Conservation (phyloP, 2,329 filamentous ascomycete genomes). For the Akanthomyces lecanii region DNA sequence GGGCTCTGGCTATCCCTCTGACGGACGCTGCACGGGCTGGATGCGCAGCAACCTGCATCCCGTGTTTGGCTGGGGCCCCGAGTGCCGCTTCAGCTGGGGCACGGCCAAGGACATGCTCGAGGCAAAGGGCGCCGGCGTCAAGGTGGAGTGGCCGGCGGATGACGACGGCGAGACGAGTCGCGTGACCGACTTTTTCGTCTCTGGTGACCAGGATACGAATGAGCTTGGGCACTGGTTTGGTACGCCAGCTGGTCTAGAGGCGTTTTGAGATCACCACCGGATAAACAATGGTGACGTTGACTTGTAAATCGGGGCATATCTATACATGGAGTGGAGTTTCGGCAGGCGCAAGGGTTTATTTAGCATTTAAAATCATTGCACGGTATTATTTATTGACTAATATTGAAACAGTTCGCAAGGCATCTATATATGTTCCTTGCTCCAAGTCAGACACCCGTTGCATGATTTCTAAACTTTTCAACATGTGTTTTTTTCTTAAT, state of each 20-base stretch:
- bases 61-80: slow-evolving; percentile 89
- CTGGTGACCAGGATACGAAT: slow-evolving; percentile 44
- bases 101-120: slow-evolving; percentile 93
- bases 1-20: slow-evolving; percentile 93
- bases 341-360: background rate
- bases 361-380: background rate
- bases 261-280: slow-evolving; percentile 50
- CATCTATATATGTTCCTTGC: slow-evolving; percentile 8
- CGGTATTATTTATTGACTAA: background rate
- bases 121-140: slow-evolving; percentile 60
- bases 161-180: slow-evolving; percentile 65
- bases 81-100: slow-evolving; percentile 93
- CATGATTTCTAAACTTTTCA: slow-evolving; percentile 15
- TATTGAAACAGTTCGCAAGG: slow-evolving; percentile 6
- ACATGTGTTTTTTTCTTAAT: slow-evolving; percentile 6
- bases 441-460: slow-evolving; percentile 8
- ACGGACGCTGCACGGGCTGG: slow-evolving; percentile 76
- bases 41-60: slow-evolving; percentile 83
- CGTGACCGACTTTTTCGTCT: slow-evolving; percentile 71
- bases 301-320: background rate
- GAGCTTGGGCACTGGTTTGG: slow-evolving; percentile 84
- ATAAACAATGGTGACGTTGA: background rate
- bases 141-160: slow-evolving; percentile 78
- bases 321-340: background rate
- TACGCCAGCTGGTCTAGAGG: slow-evolving; percentile 61